These are phyloP conservation scores for Scheffersomyces ergatensis DNA, from an alignment of 805 yeast genomes.

Conservation along the genomic window DNA sequence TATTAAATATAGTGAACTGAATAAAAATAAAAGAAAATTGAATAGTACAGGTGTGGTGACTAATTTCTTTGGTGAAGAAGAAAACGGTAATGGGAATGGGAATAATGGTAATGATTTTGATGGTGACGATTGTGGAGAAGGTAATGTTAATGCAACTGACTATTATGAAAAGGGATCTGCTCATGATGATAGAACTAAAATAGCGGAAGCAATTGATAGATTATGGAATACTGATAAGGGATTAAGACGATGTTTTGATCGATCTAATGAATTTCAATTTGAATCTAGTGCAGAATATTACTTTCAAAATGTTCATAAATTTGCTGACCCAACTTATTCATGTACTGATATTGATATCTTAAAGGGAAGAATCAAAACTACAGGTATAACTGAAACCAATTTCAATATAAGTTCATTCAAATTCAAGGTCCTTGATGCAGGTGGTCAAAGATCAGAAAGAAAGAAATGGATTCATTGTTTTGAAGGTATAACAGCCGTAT, in stretches of 20 bases:
- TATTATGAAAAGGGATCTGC: background rate
- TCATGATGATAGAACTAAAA: slow-evolving; percentile 39
- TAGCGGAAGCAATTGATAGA: slow-evolving; percentile 66
- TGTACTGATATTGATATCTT: slow-evolving; percentile 84
- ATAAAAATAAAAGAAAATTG: slow-evolving; percentile 48
- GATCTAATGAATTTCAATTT: slow-evolving; percentile 77
- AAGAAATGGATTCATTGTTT: slow-evolving; percentile 95
- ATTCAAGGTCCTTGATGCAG: slow-evolving; percentile 88
- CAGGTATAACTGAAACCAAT: slow-evolving; percentile 87
- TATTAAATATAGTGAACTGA: slow-evolving; percentile 54
- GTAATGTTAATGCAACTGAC: slow-evolving; percentile 6
- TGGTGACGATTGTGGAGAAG: slow-evolving; percentile 7
- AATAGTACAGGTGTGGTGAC: slow-evolving; percentile 51
- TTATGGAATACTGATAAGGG: slow-evolving; percentile 77
- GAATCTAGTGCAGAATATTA: slow-evolving; percentile 83
- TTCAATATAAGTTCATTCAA: slow-evolving; percentile 63
- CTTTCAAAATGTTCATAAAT: slow-evolving; percentile 67
- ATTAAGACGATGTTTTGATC: slow-evolving; percentile 52
- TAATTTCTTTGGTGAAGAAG: slow-evolving; percentile 18
- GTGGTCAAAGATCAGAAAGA: slow-evolving; percentile 91
- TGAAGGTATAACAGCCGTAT: slow-evolving; percentile 82
- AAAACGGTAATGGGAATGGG: too few species aligned
- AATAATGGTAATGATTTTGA: background rate
- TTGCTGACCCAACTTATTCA: slow-evolving; percentile 60
- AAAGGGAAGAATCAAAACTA: slow-evolving; percentile 89